phyloP scores from a whole-genome alignment of 108 stramenopile genomes.

The Pseudonitzschia multistriata region DNA sequence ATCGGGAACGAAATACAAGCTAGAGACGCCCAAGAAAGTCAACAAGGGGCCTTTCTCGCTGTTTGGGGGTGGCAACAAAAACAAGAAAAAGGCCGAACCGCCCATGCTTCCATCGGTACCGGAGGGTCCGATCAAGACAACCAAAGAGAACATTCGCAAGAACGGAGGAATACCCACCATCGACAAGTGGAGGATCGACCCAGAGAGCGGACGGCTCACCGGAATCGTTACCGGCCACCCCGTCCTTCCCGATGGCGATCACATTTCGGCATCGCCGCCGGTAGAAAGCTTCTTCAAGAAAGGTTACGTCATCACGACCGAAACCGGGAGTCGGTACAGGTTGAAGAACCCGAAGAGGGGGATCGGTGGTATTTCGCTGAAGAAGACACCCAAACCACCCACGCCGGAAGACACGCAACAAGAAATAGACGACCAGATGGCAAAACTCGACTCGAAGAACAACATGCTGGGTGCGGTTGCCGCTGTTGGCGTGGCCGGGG shows the following conservation, averaged over 20 bases:
- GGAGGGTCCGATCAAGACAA: neutral
- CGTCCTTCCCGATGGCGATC: constrained; percentile 14
- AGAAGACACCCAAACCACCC: neutral
- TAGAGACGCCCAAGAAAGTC: constrained; percentile 20
- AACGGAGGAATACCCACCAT: constrained; percentile 13
- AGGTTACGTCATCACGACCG: constrained; percentile 11
- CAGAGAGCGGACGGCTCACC: neutral
- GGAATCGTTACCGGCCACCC: constrained; percentile 15
- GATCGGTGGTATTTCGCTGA: neutral
- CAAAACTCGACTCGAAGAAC: neutral
- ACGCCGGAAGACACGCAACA: neutral
- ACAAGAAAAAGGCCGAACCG: neutral
- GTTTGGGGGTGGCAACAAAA: neutral
- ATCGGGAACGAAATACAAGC: constrained; percentile 30
- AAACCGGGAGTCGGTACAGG: constrained; percentile 13
- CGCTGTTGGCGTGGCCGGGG: constrained; percentile 9
- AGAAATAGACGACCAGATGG: constrained; percentile 9
- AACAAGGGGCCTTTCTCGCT: neutral
- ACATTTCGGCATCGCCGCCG: constrained; percentile 13
- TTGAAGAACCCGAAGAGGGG: constrained; percentile 6
- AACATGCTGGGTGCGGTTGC: constrained; percentile 9
- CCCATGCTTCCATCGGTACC: neutral
- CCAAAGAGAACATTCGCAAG: neutral
- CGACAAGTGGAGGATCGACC: constrained; percentile 16
- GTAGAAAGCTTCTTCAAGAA: neutral